Evolutionary conservation across 768 basidiomycete genomes (phyloP), one percentile per base, ranked within the genome.

Genomic region (Hygrocybe punicea): DNA sequence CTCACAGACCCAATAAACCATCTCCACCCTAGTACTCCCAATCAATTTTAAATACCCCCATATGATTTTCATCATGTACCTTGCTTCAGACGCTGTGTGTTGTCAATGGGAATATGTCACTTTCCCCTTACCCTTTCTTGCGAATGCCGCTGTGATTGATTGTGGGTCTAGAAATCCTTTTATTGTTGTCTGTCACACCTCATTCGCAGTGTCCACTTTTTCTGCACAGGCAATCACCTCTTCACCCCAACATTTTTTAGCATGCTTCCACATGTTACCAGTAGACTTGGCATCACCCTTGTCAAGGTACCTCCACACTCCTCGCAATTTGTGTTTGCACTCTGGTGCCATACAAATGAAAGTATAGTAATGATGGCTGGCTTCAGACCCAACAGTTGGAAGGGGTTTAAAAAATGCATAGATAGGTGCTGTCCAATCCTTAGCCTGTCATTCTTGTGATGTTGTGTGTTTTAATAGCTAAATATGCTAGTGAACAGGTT

Each of bases 1-100:
- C 53, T 78, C 65, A 0, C 67, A 8, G 0, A 76, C 68, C 76
- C 75, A 78, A 0, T 57, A 57, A 0, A 76, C 74, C n/a, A 71
- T 65, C 47, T 72, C 62, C 0, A 65, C 69, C 39, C 70, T 73
- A 24, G n/a, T n/a, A n/a, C n/a, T 25, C 8, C 6, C 35, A 7
- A 6, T 9, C 37, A 36, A 17, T n/a, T n/a, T n/a, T n/a, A n/a
- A n/a, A n/a, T n/a, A n/a, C 25, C 19, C 6, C 29, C 13, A 6
- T 24, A 40, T 19, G 37, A 7, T 7, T n/a, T 8, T 6, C 7
- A 6, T 6, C 33, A 51, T 63, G 23, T 56, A 71, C 67, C 54
- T 51, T 13, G 65, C 57, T 55, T 73, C 68, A 2, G 61, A 53
- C 37, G 58, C 59, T 29, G 64, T 69, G 51, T 64, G 65, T 25